Conservation (phyloP, 2,329 filamentous ascomycete genomes). For the Cladophialophora chaetospira region DNA sequence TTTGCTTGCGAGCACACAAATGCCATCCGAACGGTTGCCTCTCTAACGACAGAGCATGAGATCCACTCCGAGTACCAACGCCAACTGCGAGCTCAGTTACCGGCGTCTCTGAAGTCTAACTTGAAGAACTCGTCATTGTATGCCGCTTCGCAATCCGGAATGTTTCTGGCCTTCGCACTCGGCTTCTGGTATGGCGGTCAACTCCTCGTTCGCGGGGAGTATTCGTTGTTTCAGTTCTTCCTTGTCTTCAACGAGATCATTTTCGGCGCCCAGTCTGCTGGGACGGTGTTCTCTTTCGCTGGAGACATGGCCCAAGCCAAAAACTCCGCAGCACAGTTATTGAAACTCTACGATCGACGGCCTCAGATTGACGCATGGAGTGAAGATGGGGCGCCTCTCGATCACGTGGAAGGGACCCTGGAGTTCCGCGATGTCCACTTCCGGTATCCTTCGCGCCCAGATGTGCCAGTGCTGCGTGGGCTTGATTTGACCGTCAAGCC, state of each 20-base stretch:
- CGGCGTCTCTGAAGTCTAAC: slow-evolving; percentile 70
- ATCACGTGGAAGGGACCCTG: slow-evolving; percentile 70
- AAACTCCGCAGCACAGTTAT: slow-evolving; percentile 76
- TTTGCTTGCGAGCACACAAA: slow-evolving; percentile 93
- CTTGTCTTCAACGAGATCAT: slow-evolving; percentile 85
- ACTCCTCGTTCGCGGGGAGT: slow-evolving; percentile 70
- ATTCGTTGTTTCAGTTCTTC: slow-evolving; percentile 85
- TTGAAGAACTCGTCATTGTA: slow-evolving; percentile 77
- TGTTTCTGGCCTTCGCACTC: slow-evolving; percentile 81
- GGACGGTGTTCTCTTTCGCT: slow-evolving; percentile 84
- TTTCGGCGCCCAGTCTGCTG: slow-evolving; percentile 89
- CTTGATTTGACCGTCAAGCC: slow-evolving; percentile 60
- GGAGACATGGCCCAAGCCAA: slow-evolving; percentile 94
- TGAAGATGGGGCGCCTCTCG: slow-evolving; percentile 63
- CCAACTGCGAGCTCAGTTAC: slow-evolving; percentile 67
- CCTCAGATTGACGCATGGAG: slow-evolving; percentile 85
- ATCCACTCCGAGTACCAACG: slow-evolving; percentile 72
- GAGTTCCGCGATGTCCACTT: slow-evolving; percentile 95
- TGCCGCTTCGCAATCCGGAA: slow-evolving; percentile 78
- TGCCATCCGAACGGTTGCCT: slow-evolving; percentile 89
- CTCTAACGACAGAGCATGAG: slow-evolving; percentile 82
- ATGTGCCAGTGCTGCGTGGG: slow-evolving; percentile 88
- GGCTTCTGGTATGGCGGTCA: slow-evolving; percentile 92
- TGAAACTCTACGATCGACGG: slow-evolving; percentile 78
- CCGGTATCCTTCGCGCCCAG: slow-evolving; percentile 85